Conservation (phyloP, 2,329 filamentous ascomycete genomes). For the Allantophomopsis cytisporea region DNA sequence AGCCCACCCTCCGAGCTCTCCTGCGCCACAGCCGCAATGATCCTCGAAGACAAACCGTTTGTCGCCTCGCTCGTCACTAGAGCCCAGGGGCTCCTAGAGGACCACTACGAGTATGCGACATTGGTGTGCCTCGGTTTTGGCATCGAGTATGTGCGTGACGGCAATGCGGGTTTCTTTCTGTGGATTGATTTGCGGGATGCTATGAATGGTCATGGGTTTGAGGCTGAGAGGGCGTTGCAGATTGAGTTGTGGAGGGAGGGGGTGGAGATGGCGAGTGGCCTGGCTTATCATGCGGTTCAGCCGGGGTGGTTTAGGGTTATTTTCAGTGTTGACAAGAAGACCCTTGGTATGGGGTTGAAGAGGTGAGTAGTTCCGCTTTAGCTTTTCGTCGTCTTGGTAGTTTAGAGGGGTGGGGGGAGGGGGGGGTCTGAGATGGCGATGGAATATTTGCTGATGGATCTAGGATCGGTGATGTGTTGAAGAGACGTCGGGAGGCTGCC, state of each 20-base stretch:
- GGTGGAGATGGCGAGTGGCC: constrained; percentile 34
- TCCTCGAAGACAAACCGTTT: constrained; percentile 20
- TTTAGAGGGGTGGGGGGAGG: too few relatives aligned
- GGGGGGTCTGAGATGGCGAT: too few relatives aligned
- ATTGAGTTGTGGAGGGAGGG: constrained; percentile 25
- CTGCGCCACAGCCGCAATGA: constrained; percentile 12
- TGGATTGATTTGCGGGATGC: constrained; percentile 35
- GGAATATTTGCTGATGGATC: too few relatives aligned
- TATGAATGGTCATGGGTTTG: constrained; percentile 15
- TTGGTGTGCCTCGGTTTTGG: constrained; percentile 22
- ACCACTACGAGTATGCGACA: constrained; percentile 25
- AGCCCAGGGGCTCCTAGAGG: constrained; percentile 24
- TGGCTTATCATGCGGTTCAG: constrained; percentile 26
- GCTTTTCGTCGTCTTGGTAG: too few relatives aligned
- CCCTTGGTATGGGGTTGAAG: too few relatives aligned
- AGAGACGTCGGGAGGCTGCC: too few relatives aligned
- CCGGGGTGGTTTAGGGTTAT: constrained; percentile 40
- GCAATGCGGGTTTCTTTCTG: constrained; percentile 44
- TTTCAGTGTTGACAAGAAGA: constrained; percentile 18
- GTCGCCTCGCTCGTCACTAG: constrained; percentile 26
- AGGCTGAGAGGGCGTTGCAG: constrained; percentile 6
- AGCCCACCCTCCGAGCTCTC: constrained; percentile 1
- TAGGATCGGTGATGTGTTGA: too few relatives aligned
- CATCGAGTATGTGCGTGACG: constrained; percentile 25
- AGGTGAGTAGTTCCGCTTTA: too few relatives aligned